phyloP scores from a whole-genome alignment of 805 yeast species.

The Saccharomycopsis synnaedendra region DNA sequence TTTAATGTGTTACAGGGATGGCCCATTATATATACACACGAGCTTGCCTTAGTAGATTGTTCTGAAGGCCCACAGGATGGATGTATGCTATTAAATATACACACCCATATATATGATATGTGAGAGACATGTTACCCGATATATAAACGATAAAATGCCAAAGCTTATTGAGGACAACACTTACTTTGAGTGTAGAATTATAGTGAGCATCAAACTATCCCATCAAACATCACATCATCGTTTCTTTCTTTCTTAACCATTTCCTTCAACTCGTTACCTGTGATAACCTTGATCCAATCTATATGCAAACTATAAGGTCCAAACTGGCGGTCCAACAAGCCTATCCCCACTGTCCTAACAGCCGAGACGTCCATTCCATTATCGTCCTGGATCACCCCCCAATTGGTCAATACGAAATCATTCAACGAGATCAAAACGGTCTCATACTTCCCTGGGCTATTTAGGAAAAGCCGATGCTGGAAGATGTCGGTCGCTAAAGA shows the following conservation, averaged over 20 bases:
- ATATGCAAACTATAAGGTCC: slow-evolving; percentile 65
- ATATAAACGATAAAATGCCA: no score
- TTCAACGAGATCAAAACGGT: slow-evolving; percentile 67
- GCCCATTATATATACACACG: no score
- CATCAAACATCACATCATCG: neutral
- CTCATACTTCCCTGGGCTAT: slow-evolving; percentile 72
- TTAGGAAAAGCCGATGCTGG: slow-evolving; percentile 69
- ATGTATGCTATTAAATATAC: no score
- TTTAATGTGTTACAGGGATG: no score
- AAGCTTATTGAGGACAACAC: no score
- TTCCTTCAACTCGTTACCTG: slow-evolving; percentile 38
- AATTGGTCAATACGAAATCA: slow-evolving; percentile 73
- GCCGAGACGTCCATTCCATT: slow-evolving; percentile 47
- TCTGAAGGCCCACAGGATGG: no score
- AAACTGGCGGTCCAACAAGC: slow-evolving; percentile 63
- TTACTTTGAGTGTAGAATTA: no score
- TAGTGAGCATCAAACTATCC: no score
- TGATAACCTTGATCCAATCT: slow-evolving; percentile 63
- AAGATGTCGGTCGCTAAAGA: slow-evolving; percentile 68
- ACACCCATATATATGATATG: no score
- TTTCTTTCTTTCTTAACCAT: slow-evolving; percentile 26
- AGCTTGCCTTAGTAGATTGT: no score
- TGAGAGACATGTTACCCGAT: no score
- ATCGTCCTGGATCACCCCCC: slow-evolving; percentile 59
- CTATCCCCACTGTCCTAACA: slow-evolving; percentile 66